These are phyloP conservation scores for Pholiota conissans DNA, from an alignment of 768 basidiomycete species.

Conservation along the genomic window DNA sequence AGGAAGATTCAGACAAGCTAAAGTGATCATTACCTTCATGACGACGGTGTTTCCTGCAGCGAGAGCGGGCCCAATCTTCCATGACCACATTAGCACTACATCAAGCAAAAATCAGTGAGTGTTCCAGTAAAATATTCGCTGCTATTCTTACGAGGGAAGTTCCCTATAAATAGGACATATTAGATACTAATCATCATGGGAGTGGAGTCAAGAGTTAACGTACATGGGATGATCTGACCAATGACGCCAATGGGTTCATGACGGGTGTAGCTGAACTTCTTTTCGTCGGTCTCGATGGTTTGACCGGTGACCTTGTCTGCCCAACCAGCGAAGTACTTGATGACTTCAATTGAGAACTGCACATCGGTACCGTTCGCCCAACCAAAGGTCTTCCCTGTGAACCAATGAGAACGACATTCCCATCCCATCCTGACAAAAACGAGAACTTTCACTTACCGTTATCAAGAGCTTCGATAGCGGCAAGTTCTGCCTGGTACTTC, in stretches of 20 bases:
- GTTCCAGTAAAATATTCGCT: neutral
- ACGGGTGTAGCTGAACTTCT: constrained; percentile 65
- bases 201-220: neutral
- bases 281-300: constrained; percentile 64
- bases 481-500: constrained; percentile 58
- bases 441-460: constrained; percentile 66
- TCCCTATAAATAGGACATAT: neutral
- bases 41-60: constrained; percentile 75
- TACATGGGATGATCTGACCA: constrained; percentile 66
- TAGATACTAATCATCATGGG: neutral
- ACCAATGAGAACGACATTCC: neutral
- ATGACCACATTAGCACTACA: constrained; percentile 47
- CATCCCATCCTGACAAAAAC: neutral
- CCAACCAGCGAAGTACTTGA: constrained; percentile 88
- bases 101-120: neutral
- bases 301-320: constrained; percentile 84
- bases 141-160: constrained; percentile 6
- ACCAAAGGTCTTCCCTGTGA: constrained; percentile 55
- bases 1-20: neutral
- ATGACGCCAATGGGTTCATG: constrained; percentile 65
- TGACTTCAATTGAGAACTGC: constrained; percentile 40
- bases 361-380: constrained; percentile 54
- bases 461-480: constrained; percentile 75
- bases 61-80: constrained; percentile 76
- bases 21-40: constrained; percentile 44